Evolutionary conservation across 2,329 filamentous ascomycete genomes (phyloP), one percentile per base, ranked within the genome.

Genomic region (Ophiostoma pallidulum): DNA sequence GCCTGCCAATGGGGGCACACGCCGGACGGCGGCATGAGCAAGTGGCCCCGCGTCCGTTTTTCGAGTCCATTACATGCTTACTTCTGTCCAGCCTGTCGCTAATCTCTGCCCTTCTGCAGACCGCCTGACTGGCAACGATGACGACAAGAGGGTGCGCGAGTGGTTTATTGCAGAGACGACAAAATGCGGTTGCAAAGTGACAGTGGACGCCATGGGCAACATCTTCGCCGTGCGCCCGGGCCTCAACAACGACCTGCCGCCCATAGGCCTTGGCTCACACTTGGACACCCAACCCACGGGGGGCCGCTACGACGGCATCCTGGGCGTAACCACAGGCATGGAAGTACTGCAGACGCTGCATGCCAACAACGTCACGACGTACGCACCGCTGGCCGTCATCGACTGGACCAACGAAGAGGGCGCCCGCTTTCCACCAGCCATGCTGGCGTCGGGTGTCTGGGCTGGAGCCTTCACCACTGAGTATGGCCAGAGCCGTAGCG

Each of bases 381-480:
- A 83, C 38, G 84, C 78, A 33, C 81, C 82, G 1, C 73, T 90
- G 0, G 85, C 84, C 1, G 77, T 89, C 1, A 78, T 90, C 3
- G 87, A 89, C 58, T 87, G 82, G 83, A 89, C 83, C 3, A 86
- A 86, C 58, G 86, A 92, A 66, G 87, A 92, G 66, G 86, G 86
- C 3, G 86, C 86, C 1, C 75, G 86, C 0, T 91, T 91, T 53
- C 84, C 86, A 0, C 79, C 80, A 46, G 84, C 78, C 26, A 89
- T 87, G 78, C 67, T 84, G 22, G 71, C 80, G 0, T 88, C 84
- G 0, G 85, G 83, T 1, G 86, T 90, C 13, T 91, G 86, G 85
- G 78, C 84, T 0, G 83, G 72, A n/a, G 68, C 69, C 0, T 81
- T 86, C 8, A 65, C 81, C 0, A 64, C 86, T 4, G 72, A 80